phyloP scores from a whole-genome alignment of 2,329 filamentous ascomycete genomes.

The Shiraia sp. region DNA sequence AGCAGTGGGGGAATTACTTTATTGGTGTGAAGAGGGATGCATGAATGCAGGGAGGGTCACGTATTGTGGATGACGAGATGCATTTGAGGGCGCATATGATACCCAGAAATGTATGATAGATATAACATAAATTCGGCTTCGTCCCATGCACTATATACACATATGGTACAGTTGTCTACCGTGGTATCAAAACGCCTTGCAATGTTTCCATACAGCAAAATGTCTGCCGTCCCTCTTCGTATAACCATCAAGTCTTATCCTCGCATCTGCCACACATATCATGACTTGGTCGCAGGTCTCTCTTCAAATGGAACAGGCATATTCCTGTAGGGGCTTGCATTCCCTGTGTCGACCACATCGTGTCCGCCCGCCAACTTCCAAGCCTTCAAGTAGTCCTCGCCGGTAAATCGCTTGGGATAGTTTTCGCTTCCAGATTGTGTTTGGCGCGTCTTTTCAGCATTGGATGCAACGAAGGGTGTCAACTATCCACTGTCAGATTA shows the following conservation, averaged over 20 bases:
- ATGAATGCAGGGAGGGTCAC: no score
- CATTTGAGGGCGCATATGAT: slow-evolving; percentile 20
- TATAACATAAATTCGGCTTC: slow-evolving; percentile 14
- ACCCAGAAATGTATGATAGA: slow-evolving; percentile 20
- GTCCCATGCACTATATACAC: slow-evolving; percentile 5
- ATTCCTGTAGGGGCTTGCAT: slow-evolving; percentile 9
- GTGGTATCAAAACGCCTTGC: slow-evolving; percentile 10
- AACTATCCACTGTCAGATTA: slow-evolving; percentile 57
- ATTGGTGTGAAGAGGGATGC: slow-evolving; percentile 72
- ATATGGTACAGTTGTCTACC: slow-evolving; percentile 3
- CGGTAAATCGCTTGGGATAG: slow-evolving; percentile 33
- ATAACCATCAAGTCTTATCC: not conserved
- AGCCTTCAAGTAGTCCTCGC: slow-evolving; percentile 36
- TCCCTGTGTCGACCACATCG: slow-evolving; percentile 22
- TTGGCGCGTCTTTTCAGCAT: slow-evolving; percentile 51
- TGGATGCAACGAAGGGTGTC: slow-evolving; percentile 74
- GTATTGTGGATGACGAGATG: not conserved
- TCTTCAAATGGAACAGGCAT: slow-evolving; percentile 34
- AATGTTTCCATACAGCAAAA: not conserved
- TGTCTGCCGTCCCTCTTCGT: not conserved
- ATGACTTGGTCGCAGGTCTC: slow-evolving; percentile 17
- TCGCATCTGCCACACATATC: not conserved
- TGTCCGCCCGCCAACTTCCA: slow-evolving; percentile 41
- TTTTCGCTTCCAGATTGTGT: slow-evolving; percentile 13
- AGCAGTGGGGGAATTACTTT: slow-evolving; percentile 93